Conservation (phyloP, 1,139 yeast species). For the Hansenula anomala region DNA sequence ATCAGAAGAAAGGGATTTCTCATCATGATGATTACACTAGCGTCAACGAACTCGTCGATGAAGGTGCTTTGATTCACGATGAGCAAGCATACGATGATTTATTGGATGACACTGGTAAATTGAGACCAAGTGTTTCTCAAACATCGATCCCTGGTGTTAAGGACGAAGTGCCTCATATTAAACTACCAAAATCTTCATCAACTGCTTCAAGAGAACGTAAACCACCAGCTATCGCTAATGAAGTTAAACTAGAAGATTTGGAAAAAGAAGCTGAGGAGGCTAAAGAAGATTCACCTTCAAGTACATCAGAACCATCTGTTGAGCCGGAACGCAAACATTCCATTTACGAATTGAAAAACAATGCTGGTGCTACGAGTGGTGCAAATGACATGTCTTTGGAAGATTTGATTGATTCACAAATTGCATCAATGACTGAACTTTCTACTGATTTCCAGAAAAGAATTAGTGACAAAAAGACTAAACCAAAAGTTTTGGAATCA, state of each 20-base stretch:
- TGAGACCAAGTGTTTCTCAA: conserved; percentile 27
- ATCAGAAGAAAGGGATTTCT: conserved; percentile 5
- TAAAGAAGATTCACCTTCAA: background rate
- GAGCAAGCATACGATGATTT: conserved; percentile 47
- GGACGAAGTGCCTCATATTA: background rate
- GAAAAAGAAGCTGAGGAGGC: conserved; percentile 3
- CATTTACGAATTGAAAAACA: conserved; percentile 7
- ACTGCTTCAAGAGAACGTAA: too few species aligned
- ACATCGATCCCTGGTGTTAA: conserved; percentile 10
- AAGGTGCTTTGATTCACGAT: conserved; percentile 56
- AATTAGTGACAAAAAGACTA: conserved; percentile 10
- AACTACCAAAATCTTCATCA: too few species aligned
- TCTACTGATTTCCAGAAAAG: conserved; percentile 15
- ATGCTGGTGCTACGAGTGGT: conserved; percentile 4
- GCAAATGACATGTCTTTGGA: conserved; percentile 15
- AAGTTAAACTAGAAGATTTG: background rate
- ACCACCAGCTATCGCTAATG: background rate
- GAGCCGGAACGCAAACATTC: background rate
- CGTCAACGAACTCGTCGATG: conserved; percentile 51
- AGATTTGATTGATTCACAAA: conserved; percentile 23
- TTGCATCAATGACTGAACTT: conserved; percentile 21
- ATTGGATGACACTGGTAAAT: conserved; percentile 47
- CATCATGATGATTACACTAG: conserved; percentile 29
- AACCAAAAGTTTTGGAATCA: conserved; percentile 1
- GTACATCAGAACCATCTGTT: background rate